Percentiles rank a stretch among this genome's conserved stretches.
phyloP scores from a whole-genome alignment of 768 basidiomycete species.

The Arthromyces matolae region DNA sequence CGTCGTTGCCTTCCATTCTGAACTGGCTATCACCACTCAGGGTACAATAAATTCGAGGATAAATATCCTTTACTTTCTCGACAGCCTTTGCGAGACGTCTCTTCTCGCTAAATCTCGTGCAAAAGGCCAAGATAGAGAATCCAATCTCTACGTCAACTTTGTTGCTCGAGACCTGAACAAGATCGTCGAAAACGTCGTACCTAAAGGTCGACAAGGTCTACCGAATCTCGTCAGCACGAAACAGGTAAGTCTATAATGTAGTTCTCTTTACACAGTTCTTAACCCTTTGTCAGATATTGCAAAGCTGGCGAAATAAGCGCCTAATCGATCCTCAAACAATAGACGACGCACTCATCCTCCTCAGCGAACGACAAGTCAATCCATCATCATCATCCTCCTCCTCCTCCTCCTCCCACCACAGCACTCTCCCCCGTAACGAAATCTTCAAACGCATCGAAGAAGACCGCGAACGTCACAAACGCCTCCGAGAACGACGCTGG shows the following conservation, averaged over 20 bases:
- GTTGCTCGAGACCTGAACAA: slow-evolving; percentile 73
- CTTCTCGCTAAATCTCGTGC: slow-evolving; percentile 62
- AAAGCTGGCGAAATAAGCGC: slow-evolving; percentile 85
- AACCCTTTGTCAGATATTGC: slow-evolving; percentile 61
- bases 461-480: slow-evolving; percentile 89
- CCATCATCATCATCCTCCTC: slow-evolving; percentile 17
- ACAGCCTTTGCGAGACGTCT: slow-evolving; percentile 80
- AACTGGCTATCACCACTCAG: slow-evolving; percentile 33
- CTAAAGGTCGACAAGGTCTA: slow-evolving; percentile 80
- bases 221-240: slow-evolving; percentile 85
- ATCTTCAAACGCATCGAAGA: slow-evolving; percentile 87
- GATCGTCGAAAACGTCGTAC: slow-evolving; percentile 84
- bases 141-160: slow-evolving; percentile 70
- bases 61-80: slow-evolving; percentile 89
- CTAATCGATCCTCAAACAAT: slow-evolving; percentile 76
- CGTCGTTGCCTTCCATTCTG: not conserved
- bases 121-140: slow-evolving; percentile 35
- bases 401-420: slow-evolving; percentile 18
- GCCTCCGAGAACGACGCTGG: slow-evolving; percentile 87
- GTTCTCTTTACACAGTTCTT: not conserved
- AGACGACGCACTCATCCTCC: slow-evolving; percentile 59
- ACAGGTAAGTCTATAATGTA: slow-evolving; percentile 50
- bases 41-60: slow-evolving; percentile 89
- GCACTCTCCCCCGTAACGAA: slow-evolving; percentile 55
- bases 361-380: slow-evolving; percentile 42